These are phyloP conservation scores for Cladochytrium replicatum DNA, from an alignment of 192 early-diverging fungal species.

Conservation along the genomic window DNA sequence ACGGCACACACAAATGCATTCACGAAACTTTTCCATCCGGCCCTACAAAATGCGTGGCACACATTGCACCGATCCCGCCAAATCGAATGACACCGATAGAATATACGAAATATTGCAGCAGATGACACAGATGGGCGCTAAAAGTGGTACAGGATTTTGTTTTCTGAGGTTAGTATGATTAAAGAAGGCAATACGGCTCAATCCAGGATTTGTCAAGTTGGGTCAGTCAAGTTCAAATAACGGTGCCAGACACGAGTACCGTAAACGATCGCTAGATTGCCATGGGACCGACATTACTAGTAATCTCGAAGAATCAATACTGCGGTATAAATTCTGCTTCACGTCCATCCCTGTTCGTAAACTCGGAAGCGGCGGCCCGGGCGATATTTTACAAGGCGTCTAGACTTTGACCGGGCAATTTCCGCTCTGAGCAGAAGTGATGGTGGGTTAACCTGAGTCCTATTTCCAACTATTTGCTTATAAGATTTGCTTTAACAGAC, in stretches of 20 bases:
- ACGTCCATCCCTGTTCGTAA: conserved; percentile 17
- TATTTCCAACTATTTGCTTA: conserved; percentile 1
- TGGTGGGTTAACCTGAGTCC: conserved; percentile 5
- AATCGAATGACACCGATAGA: conserved; percentile 90
- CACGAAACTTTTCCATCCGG: conserved; percentile 68
- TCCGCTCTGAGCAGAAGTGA: conserved; percentile 42
- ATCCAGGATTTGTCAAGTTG: background rate
- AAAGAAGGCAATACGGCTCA: no score
- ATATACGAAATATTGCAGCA: no score
- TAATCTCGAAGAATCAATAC: conserved; percentile 22
- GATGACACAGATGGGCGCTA: no score
- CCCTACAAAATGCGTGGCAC: conserved; percentile 59
- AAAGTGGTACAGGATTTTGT: no score
- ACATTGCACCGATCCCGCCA: conserved; percentile 87
- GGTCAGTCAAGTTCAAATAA: conserved; percentile 2
- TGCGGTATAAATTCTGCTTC: background rate
- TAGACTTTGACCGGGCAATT: conserved; percentile 60
- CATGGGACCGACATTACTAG: conserved; percentile 33
- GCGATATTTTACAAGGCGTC: conserved; percentile 78
- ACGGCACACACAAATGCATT: background rate
- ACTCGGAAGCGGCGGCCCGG: conserved; percentile 76
- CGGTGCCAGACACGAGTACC: background rate
- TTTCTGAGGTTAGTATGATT: no score
- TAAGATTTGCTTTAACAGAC: conserved; percentile 39
- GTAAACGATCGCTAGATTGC: conserved; percentile 23